phyloP scores from a whole-genome alignment of 164 flowering plant genomes.

The Dillenia turbinata region DNA sequence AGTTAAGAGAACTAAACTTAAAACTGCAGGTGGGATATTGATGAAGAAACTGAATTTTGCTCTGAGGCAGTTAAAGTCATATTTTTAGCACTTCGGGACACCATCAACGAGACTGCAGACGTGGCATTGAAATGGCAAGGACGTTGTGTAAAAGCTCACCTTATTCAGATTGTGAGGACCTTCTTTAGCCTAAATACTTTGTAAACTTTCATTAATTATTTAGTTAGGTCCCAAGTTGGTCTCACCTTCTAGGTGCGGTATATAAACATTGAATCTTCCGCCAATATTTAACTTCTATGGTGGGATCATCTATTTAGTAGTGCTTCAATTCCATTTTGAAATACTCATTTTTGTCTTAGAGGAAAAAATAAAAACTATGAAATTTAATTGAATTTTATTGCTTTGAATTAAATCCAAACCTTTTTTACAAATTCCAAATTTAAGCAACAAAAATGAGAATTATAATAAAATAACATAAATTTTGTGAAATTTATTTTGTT shows the following conservation, averaged over 20 bases:
- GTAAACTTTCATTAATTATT: not conserved
- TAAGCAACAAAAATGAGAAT: not conserved
- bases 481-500: too few species aligned
- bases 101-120: constrained; percentile 3
- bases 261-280: too few species aligned
- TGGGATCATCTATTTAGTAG: too few species aligned
- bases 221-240: not conserved
- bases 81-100: constrained; percentile 10
- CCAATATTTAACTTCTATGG: too few species aligned
- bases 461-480: too few species aligned
- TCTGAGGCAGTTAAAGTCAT: constrained; percentile 33
- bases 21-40: constrained; percentile 26
- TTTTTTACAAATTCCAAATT: too few species aligned
- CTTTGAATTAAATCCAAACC: too few species aligned
- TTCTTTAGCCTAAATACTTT: not conserved
- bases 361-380: not conserved
- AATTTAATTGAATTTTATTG: too few species aligned
- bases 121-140: constrained; percentile 2
- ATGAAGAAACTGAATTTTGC: constrained; percentile 15
- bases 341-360: not conserved
- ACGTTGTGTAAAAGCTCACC: not conserved
- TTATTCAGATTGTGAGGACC: constrained; percentile 2
- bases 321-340: too few species aligned
- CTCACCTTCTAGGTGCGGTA: too few species aligned
- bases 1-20: not conserved